These are phyloP conservation scores for Fusarium solani-melongenae DNA, from an alignment of 2,329 filamentous ascomycete genomes.

Conservation along the genomic window DNA sequence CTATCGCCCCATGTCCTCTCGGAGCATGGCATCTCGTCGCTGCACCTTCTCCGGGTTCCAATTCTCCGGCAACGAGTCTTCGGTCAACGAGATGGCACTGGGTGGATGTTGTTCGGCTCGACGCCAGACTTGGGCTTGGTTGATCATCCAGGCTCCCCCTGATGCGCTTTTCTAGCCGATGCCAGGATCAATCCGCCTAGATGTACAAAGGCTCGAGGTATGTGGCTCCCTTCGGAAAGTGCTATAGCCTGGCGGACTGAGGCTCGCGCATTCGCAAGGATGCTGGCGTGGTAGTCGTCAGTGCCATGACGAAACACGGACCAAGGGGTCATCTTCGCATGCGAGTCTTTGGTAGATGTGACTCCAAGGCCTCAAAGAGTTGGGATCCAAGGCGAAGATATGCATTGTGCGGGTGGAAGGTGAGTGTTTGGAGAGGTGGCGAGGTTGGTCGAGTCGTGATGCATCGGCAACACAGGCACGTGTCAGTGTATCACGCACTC, in stretches of 20 bases:
- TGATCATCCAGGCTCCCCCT: background rate
- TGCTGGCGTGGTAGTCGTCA: background rate
- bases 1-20: background rate
- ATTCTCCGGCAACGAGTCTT: conserved; percentile 15
- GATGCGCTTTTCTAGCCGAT: background rate
- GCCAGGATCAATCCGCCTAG: background rate
- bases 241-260: background rate
- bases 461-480: background rate
- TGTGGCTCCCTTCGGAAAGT: background rate
- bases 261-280: background rate
- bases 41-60: conserved; percentile 33
- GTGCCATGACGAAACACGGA: background rate
- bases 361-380: background rate
- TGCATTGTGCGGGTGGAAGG: background rate
- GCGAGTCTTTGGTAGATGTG: background rate
- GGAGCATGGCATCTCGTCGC: conserved; percentile 11
- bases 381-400: background rate
- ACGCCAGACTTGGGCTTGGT: background rate
- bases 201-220: background rate
- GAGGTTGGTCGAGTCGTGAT: background rate
- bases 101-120: background rate
- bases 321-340: background rate
- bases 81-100: background rate
- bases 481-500: background rate
- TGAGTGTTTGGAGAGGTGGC: background rate